Percentiles rank a stretch among this genome's conserved stretches.
phyloP scores from a whole-genome alignment of 768 basidiomycete species.

The Hydnomerulius pinastri region DNA sequence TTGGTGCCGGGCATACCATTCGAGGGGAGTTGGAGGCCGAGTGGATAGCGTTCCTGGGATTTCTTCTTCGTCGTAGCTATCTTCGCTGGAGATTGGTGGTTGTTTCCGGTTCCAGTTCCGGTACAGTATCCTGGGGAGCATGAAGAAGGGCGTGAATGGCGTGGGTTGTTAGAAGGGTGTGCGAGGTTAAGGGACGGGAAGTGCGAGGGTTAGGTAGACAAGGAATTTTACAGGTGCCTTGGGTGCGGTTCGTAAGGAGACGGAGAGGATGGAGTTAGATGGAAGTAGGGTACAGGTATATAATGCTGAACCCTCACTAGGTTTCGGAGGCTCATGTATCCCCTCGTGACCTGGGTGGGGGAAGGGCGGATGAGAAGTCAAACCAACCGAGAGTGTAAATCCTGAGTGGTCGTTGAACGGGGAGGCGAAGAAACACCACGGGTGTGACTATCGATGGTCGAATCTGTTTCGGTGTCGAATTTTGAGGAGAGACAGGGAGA shows the following conservation, averaged over 20 bases:
- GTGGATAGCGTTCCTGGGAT: slow-evolving; percentile 41
- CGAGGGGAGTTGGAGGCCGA: slow-evolving; percentile 33
- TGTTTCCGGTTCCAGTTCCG: too few species aligned
- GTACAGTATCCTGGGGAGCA: slow-evolving; percentile 60
- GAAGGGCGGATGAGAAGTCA: slow-evolving; percentile 40
- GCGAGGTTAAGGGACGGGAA: slow-evolving; percentile 39
- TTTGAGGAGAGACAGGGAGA: neutral
- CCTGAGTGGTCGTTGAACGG: slow-evolving; percentile 75
- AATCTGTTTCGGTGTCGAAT: slow-evolving; percentile 35
- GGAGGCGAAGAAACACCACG: slow-evolving; percentile 74
- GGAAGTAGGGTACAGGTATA: slow-evolving; percentile 17
- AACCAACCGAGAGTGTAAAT: slow-evolving; percentile 52
- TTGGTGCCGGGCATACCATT: slow-evolving; percentile 33
- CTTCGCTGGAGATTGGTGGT: too few species aligned
- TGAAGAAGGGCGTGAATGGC: slow-evolving; percentile 56
- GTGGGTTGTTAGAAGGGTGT: slow-evolving; percentile 40
- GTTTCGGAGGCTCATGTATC: slow-evolving; percentile 26
- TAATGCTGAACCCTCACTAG: slow-evolving; percentile 44
- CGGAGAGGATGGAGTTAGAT: slow-evolving; percentile 47
- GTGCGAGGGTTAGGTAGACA: slow-evolving; percentile 30
- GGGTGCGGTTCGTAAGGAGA: slow-evolving; percentile 10
- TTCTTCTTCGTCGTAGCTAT: too few species aligned
- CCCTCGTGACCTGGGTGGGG: neutral
- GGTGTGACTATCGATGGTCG: slow-evolving; percentile 66
- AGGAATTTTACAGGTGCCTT: slow-evolving; percentile 38